Conservation (phyloP, 495 filamentous ascomycete species). For the Penicillium herquei region DNA sequence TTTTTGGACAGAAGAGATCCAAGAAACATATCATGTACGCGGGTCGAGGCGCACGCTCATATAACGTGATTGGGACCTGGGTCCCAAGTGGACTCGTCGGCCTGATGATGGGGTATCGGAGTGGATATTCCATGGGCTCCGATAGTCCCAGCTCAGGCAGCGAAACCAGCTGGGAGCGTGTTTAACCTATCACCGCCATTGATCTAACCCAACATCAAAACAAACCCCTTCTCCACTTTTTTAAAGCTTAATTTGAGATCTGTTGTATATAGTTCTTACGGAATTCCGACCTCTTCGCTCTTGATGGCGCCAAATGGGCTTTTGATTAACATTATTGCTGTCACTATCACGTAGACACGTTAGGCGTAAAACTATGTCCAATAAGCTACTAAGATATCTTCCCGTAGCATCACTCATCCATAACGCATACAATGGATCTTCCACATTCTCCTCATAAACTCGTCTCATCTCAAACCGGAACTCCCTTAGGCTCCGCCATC, state of each 20-base stretch:
- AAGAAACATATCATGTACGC: slow-evolving; percentile 62
- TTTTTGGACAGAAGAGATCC: slow-evolving; percentile 37
- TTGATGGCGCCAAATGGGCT: slow-evolving; percentile 12
- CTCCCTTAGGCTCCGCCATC: neutral
- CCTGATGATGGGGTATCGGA: slow-evolving; percentile 82
- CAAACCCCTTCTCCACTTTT: neutral
- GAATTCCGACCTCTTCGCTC: slow-evolving; percentile 23
- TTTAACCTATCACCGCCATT: slow-evolving; percentile 11
- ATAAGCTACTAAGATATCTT: neutral
- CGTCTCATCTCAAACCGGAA: neutral
- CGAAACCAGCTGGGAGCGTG: slow-evolving; percentile 41
- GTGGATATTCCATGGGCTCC: slow-evolving; percentile 23
- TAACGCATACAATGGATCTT: neutral
- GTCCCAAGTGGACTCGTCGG: slow-evolving; percentile 74
- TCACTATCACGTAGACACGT: neutral
- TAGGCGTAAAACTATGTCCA: neutral
- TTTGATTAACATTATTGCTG: slow-evolving; percentile 8
- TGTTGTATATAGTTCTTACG: slow-evolving; percentile 9
- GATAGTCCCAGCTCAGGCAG: slow-evolving; percentile 36
- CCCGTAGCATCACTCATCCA: neutral
- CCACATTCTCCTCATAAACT: neutral
- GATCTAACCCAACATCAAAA: neutral
- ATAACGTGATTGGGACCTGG: slow-evolving; percentile 84
- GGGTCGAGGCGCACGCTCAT: slow-evolving; percentile 75
- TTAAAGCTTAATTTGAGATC: neutral